Evolutionary conservation across 306 rosid species (phyloP).

Genomic region (Quillaja saponaria): DNA sequence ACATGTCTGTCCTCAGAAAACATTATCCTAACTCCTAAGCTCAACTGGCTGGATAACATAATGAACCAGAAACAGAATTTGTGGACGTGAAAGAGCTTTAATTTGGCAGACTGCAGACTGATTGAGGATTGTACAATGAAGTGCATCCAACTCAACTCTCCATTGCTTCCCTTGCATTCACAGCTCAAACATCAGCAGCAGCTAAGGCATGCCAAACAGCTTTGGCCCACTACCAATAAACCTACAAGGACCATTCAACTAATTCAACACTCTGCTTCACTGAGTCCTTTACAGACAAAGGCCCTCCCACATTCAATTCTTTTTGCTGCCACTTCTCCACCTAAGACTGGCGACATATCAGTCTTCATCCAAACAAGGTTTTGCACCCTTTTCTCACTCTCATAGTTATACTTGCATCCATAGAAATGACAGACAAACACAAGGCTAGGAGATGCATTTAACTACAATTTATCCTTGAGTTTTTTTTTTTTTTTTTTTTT

Average conservation of each 20-base stretch:
- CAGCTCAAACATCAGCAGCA: conserved; percentile 31
- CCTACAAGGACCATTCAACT: not conserved
- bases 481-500: no score
- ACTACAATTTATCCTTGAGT: no score
- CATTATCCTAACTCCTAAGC: conserved; percentile 30
- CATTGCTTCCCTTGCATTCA: conserved; percentile 32
- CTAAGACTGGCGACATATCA: no score
- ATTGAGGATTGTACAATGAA: conserved; percentile 27
- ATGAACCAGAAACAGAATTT: not conserved
- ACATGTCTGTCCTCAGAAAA: not conserved
- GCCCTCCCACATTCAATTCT: conserved; percentile 43
- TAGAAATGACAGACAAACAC: no score
- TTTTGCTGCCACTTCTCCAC: no score
- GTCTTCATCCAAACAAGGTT: no score
- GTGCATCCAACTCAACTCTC: conserved; percentile 40
- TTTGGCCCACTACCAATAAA: conserved; percentile 22
- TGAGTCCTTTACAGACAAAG: conserved; percentile 26
- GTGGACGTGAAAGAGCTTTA: not conserved
- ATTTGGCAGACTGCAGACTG: not conserved
- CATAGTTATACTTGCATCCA: no score
- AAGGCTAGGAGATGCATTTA: no score
- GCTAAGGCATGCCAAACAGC: conserved; percentile 21
- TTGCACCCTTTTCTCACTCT: no score
- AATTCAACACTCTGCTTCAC: no score
- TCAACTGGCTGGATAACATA: not conserved